phyloP scores from a whole-genome alignment of 1,284 basidiomycete species.

The Taiwanofungus camphoratus region DNA sequence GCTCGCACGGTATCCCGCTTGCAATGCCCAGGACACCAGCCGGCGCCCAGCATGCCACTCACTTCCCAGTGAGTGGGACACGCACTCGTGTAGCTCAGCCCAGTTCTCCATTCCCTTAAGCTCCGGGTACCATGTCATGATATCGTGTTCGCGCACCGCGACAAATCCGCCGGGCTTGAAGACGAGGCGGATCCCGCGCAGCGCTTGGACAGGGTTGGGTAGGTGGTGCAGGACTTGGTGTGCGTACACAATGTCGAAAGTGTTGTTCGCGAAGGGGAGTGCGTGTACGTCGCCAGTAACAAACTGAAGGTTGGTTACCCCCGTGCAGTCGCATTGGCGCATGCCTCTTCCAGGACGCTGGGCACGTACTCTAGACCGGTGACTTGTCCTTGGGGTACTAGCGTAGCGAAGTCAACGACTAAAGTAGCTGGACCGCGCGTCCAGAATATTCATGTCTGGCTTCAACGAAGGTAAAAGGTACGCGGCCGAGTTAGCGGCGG shows the following conservation, averaged over 20 bases:
- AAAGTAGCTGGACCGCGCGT: conserved; percentile 43
- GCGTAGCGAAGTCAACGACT: conserved; percentile 33
- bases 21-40: conserved; percentile 26
- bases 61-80: conserved; percentile 25
- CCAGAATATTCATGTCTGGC: conserved; percentile 37
- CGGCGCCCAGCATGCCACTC: conserved; percentile 27
- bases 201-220: conserved; percentile 31
- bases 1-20: conserved; percentile 24
- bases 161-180: conserved; percentile 37
- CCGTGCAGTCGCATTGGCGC: conserved; percentile 23
- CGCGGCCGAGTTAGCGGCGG: conserved; percentile 36
- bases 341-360: conserved; percentile 28
- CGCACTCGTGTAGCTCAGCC: conserved; percentile 19
- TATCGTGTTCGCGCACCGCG: conserved; percentile 33
- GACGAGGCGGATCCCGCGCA: conserved; percentile 40
- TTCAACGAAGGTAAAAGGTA: conserved; percentile 36
- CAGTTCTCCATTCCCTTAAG: conserved; percentile 22
- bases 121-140: conserved; percentile 31
- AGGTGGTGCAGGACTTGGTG: conserved; percentile 43
- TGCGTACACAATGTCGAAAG: conserved; percentile 39
- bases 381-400: conserved; percentile 36
- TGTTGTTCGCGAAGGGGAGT: conserved; percentile 30
- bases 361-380: conserved; percentile 33
- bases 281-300: conserved; percentile 27
- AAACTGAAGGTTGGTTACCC: conserved; percentile 30